These are phyloP conservation scores for Lonicera japonica DNA, from an alignment of 129 eudicot species.

Conservation along the genomic window DNA sequence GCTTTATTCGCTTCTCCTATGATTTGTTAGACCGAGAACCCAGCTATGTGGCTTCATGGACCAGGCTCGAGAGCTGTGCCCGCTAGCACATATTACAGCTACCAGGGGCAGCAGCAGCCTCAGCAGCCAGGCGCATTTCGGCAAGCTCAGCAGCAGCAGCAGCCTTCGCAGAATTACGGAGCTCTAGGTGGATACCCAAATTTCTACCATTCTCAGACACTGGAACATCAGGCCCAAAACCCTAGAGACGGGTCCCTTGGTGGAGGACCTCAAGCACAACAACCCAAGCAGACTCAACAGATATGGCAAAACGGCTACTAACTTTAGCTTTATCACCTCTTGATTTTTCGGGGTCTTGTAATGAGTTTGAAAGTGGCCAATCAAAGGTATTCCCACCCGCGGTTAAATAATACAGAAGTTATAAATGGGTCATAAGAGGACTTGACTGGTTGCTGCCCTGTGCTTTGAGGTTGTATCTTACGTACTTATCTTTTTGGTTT, in stretches of 20 bases:
- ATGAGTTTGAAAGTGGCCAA: slow-evolving; percentile 55
- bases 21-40: slow-evolving; percentile 34
- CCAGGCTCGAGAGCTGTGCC: slow-evolving; percentile 73
- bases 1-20: not conserved
- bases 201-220: slow-evolving; percentile 70
- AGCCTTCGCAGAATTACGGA: slow-evolving; percentile 62
- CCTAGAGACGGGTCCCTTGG: slow-evolving; percentile 63
- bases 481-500: slow-evolving; percentile 30
- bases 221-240: slow-evolving; percentile 75
- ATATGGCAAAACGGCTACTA: slow-evolving; percentile 84
- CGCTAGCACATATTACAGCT: slow-evolving; percentile 67
- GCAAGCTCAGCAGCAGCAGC: slow-evolving; percentile 53
- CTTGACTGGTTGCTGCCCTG: slow-evolving; percentile 49
- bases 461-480: slow-evolving; percentile 66
- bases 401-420: not conserved
- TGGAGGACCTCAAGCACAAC: slow-evolving; percentile 61
- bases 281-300: slow-evolving; percentile 82
- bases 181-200: slow-evolving; percentile 62
- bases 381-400: slow-evolving; percentile 1
- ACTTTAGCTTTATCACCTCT: slow-evolving; percentile 23
- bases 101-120: slow-evolving; percentile 74
- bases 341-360: slow-evolving; percentile 71
- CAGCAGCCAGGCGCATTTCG: slow-evolving; percentile 79
- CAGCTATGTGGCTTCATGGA: slow-evolving; percentile 70
- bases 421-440: slow-evolving; percentile 8